Evolutionary conservation across 306 rosid species (phyloP).

Genomic region (Cicer chorassanicum): DNA sequence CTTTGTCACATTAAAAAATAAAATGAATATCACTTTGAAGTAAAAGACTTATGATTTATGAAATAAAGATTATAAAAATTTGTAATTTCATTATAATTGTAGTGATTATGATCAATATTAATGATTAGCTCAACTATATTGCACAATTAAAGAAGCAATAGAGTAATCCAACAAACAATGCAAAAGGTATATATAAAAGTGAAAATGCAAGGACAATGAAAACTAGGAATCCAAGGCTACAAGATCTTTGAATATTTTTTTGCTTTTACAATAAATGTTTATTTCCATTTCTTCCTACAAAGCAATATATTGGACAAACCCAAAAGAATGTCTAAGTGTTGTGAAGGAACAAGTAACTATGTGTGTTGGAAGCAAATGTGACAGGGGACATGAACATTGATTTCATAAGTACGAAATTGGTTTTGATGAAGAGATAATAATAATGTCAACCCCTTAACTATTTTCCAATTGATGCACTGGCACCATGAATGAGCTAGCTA

Average conservation of each 20-base stretch:
- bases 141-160: constrained; percentile 1
- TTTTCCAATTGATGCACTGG: constrained; percentile 34
- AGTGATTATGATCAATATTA: too few relatives aligned
- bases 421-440: constrained; percentile 36
- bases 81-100: too few relatives aligned
- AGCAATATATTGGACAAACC: constrained; percentile 34
- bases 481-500: constrained; percentile 44
- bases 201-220: constrained; percentile 36
- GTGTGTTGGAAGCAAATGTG: constrained; percentile 31
- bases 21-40: too few relatives aligned
- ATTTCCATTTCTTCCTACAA: constrained; percentile 7
- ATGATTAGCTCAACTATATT: too few relatives aligned
- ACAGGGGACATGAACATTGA: constrained; percentile 46
- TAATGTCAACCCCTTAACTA: constrained; percentile 42
- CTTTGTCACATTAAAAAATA: too few relatives aligned
- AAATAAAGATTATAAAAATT: not conserved
- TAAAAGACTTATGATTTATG: not conserved
- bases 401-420: constrained; percentile 39
- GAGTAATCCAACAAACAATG: constrained; percentile 9
- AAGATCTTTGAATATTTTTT: constrained; percentile 33
- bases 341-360: constrained; percentile 36
- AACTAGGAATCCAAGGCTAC: constrained; percentile 35
- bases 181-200: constrained; percentile 20
- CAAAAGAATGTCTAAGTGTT: constrained; percentile 39
- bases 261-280: constrained; percentile 44